Conservation (phyloP, 306 rosid genomes). For the Vigna unguiculata region DNA sequence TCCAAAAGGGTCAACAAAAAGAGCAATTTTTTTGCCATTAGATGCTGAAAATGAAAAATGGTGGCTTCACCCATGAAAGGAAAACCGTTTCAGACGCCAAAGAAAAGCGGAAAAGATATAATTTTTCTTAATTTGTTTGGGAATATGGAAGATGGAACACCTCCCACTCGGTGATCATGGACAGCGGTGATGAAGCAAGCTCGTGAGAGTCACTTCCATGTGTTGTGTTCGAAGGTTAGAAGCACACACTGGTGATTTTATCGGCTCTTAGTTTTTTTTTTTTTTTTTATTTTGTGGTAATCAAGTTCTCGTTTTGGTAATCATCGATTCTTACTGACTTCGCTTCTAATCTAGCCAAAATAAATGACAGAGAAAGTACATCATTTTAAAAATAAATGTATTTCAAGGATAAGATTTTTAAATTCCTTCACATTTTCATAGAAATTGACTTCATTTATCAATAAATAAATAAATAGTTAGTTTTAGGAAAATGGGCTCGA, state of each 20-base stretch:
- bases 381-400: neutral
- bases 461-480: no score
- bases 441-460: neutral
- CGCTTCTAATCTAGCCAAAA: slow-evolving; percentile 30
- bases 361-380: neutral
- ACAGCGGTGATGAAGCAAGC: slow-evolving; percentile 15
- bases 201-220: slow-evolving; percentile 29
- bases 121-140: neutral
- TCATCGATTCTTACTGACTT: slow-evolving; percentile 24
- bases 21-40: slow-evolving; percentile 46
- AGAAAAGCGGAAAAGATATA: slow-evolving; percentile 6
- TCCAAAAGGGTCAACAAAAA: slow-evolving; percentile 54
- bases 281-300: no score
- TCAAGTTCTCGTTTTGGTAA: no score
- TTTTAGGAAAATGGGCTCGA: no score
- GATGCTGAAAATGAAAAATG: slow-evolving; percentile 33
- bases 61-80: slow-evolving; percentile 17
- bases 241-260: neutral
- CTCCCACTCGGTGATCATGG: slow-evolving; percentile 43
- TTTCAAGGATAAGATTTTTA: neutral
- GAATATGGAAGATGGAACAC: slow-evolving; percentile 11
- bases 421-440: neutral
- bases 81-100: slow-evolving; percentile 30
- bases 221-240: slow-evolving; percentile 3
- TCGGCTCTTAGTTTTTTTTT: neutral